Evolutionary conservation across 2,329 filamentous ascomycete species (phyloP), one percentile per base, ranked within the genome.

Genomic region (Claviceps sp.): DNA sequence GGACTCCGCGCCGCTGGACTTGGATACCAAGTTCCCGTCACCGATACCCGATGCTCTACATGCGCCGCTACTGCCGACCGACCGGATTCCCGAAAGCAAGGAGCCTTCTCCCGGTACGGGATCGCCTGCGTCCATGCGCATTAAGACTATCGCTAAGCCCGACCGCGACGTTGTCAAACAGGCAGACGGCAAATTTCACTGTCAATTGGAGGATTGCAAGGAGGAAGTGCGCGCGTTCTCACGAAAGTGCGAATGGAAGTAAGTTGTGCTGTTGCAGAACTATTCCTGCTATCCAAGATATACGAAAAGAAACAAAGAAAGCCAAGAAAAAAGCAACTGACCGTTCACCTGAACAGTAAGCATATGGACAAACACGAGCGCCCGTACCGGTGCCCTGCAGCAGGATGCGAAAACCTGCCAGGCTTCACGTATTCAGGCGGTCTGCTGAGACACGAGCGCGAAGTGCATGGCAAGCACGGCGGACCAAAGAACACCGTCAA

Each of bases 281-380:
- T 34, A 8, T 4, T 2, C 7, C 6, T 39, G 19, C 39, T 22
- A 16, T 22, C 5, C 6, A 24, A 39, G 6, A 14, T 7, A 37
- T 22, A 24, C 24, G 3, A 24, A 13, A 17, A 22, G 22, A 61
- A 68, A 58, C 4, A 11, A 43, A 24, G 8, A 44, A n/a, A 44
- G 8, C 30, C 5, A 44, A 24, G 8, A 26, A 8, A 13, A 5
- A 46, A 30, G 14, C 38, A 17, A 68, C 56, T 34, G 30, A 10
- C 51, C 3, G 14, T 30, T 17, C 6, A 6, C 58, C 6, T 11
- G n/a, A 50, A 95, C 39, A 95, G 89, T 65, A 96, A 97, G 71
- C 91, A 97, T 66, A 96, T 96, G 90, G 91, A 97, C 70, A 95
- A 95, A 66, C 91, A 97, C 65, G 89, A 95, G 60, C 79, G 91